Conservation (phyloP, 2,329 filamentous ascomycete species). For the Triangularia verruculosa region DNA sequence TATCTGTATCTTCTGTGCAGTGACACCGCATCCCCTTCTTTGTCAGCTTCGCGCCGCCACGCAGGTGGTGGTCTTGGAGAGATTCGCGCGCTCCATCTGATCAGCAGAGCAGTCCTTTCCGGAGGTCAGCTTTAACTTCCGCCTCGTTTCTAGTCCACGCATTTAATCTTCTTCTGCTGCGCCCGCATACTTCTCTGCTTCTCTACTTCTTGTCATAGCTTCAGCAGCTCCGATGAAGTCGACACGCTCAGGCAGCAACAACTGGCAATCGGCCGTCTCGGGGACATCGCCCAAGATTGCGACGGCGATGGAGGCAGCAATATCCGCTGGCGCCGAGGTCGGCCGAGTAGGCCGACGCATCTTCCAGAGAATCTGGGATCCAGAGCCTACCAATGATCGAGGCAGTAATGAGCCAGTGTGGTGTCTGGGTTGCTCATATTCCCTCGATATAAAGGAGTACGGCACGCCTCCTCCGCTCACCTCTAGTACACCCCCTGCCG, state of each 20-base stretch:
- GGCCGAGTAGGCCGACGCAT: conserved; percentile 74
- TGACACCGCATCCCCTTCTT: background rate
- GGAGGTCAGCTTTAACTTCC: background rate
- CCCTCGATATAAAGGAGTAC: conserved; percentile 34
- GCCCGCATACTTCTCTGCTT: background rate
- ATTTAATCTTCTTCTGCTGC: background rate
- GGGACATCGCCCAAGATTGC: conserved; percentile 27
- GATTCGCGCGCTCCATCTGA: background rate
- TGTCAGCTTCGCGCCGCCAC: background rate
- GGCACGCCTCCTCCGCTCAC: conserved; percentile 18
- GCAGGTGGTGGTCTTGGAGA: background rate
- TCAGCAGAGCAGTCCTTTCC: background rate
- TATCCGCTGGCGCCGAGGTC: conserved; percentile 47
- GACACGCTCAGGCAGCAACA: conserved; percentile 20
- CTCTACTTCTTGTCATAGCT: background rate
- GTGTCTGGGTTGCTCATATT: conserved; percentile 66
- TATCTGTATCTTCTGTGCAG: background rate
- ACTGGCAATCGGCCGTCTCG: conserved; percentile 28
- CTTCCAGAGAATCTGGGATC: conserved; percentile 90
- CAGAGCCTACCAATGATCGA: conserved; percentile 77
- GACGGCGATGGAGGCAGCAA: conserved; percentile 36
- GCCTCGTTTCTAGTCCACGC: background rate
- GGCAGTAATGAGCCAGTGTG: conserved; percentile 69
- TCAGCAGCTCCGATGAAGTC: conserved; percentile 19
- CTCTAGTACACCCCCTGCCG: conserved; percentile 24